Evolutionary conservation across 768 basidiomycete species (phyloP).

Genomic region (Lactarius deliciosus): DNA sequence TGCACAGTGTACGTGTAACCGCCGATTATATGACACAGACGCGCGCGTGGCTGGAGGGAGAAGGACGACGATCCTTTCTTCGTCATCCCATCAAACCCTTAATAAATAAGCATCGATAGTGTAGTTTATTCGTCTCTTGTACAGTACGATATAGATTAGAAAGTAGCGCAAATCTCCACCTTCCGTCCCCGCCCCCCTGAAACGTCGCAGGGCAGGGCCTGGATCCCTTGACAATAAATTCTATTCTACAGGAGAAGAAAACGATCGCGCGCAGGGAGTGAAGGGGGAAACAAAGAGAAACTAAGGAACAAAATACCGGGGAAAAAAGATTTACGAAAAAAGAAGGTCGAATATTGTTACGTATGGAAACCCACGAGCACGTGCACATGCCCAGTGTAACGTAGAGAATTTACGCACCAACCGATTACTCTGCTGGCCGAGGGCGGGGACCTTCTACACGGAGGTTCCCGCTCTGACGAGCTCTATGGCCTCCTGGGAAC

Average conservation of each 20-base stretch:
- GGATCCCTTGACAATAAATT: neutral
- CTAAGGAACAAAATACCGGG: neutral
- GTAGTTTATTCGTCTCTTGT: neutral
- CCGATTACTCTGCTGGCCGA: neutral
- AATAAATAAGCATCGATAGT: neutral
- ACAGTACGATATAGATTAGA: neutral
- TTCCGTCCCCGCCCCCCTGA: neutral
- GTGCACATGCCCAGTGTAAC: neutral
- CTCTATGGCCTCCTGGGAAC: slow-evolving; percentile 20
- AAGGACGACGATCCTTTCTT: neutral
- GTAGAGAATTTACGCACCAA: neutral
- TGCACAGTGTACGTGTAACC: too few species aligned
- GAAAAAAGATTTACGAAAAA: neutral
- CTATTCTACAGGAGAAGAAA: neutral
- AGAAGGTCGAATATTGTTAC: neutral
- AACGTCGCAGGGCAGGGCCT: neutral
- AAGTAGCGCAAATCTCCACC: neutral
- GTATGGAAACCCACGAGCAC: neutral
- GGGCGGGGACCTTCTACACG: slow-evolving; percentile 3
- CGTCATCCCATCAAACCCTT: neutral
- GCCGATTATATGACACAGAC: neutral
- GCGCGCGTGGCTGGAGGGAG: neutral
- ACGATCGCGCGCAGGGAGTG: neutral
- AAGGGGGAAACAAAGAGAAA: neutral
- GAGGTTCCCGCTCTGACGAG: slow-evolving; percentile 25